phyloP scores from a whole-genome alignment of 192 early-diverging fungal genomes.

The Bifiguratus adelaidae region DNA sequence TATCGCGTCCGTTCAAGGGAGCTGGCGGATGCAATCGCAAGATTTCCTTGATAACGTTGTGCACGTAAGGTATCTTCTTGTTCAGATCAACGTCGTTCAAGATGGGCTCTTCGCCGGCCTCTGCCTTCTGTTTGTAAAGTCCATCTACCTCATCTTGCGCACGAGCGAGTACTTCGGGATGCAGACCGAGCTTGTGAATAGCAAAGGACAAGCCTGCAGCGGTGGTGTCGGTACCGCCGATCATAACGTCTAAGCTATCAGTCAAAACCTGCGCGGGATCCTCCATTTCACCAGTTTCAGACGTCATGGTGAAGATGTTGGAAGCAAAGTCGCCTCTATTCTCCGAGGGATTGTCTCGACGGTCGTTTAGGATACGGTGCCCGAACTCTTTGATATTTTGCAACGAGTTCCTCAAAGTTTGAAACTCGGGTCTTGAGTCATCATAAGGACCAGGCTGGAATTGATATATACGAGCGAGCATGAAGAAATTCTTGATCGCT shows the following conservation, averaged over 20 bases:
- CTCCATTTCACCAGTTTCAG: neutral
- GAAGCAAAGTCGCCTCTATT: neutral
- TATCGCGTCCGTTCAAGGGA: slow-evolving; percentile 6
- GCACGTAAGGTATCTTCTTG: slow-evolving; percentile 13
- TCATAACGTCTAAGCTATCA: neutral
- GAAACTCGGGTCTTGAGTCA: neutral
- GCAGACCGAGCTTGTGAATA: neutral
- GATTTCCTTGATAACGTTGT: slow-evolving; percentile 21
- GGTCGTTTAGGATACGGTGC: neutral
- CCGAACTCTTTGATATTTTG: neutral
- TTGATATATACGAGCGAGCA: neutral
- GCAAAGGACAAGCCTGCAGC: neutral
- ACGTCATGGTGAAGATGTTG: neutral
- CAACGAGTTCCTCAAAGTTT: neutral
- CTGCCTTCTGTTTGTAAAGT: neutral
- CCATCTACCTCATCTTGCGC: neutral
- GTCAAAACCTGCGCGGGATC: neutral
- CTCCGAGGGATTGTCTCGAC: neutral
- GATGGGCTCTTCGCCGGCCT: neutral
- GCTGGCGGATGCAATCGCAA: slow-evolving; percentile 15
- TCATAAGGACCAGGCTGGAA: neutral
- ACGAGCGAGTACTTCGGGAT: neutral
- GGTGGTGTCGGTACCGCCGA: neutral
- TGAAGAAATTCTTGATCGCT: neutral
- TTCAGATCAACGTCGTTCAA: neutral